phyloP scores from a whole-genome alignment of 495 filamentous ascomycete genomes.

The Aspergillus funiculosus region DNA sequence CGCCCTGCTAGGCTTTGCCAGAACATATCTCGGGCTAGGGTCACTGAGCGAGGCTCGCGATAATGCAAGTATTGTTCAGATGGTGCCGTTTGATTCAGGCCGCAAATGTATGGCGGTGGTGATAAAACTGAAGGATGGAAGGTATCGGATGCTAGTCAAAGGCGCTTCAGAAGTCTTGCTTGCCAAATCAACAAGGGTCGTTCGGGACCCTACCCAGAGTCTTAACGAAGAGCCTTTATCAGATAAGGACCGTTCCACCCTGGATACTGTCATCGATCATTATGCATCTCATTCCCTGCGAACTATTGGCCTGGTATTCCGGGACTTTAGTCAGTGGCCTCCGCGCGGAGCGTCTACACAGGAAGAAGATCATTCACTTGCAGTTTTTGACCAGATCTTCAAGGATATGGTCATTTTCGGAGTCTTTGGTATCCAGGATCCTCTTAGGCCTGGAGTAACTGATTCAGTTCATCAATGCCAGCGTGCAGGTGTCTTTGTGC shows the following conservation, averaged over 20 bases:
- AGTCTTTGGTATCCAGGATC: conserved; percentile 84
- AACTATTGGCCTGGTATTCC: conserved; percentile 81
- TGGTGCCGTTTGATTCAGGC: conserved; percentile 80
- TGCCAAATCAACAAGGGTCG: conserved; percentile 60
- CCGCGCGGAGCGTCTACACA: conserved; percentile 58
- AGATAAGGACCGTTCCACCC: conserved; percentile 49
- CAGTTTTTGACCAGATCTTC: conserved; percentile 73
- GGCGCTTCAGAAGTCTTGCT: conserved; percentile 87
- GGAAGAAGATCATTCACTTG: conserved; percentile 65
- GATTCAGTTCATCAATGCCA: conserved; percentile 73
- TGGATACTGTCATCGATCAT: conserved; percentile 60
- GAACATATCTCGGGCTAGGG: conserved; percentile 70
- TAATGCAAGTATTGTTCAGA: conserved; percentile 61
- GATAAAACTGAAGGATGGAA: conserved; percentile 57
- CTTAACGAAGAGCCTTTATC: conserved; percentile 51
- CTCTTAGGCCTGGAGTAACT: conserved; percentile 68
- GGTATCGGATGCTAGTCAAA: conserved; percentile 72
- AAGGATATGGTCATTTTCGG: conserved; percentile 72
- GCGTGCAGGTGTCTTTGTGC: conserved; percentile 73
- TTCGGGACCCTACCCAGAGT: conserved; percentile 63
- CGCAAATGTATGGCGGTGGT: conserved; percentile 88
- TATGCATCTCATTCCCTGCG: conserved; percentile 81
- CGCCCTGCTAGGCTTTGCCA: conserved; percentile 68
- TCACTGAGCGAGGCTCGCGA: conserved; percentile 63
- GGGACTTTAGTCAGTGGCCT: conserved; percentile 87